These are phyloP conservation scores for Hippophae rhamnoides DNA, from an alignment of 306 rosid species.

Conservation along the genomic window DNA sequence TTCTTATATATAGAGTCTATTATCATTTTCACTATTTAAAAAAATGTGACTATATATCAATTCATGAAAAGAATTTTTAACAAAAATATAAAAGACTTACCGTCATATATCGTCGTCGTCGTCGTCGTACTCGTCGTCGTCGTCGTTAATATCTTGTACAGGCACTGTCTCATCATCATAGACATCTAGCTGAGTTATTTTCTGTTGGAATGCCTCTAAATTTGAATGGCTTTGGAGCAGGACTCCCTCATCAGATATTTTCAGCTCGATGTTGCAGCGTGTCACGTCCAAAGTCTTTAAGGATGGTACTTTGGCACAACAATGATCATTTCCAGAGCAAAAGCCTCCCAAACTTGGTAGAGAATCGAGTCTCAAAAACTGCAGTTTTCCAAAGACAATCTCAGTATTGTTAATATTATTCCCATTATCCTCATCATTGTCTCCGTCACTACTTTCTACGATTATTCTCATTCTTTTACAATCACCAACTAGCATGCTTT, in stretches of 20 bases:
- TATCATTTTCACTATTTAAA: too few relatives aligned
- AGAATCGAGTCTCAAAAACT: fast-evolving
- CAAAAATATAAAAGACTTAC: too few relatives aligned
- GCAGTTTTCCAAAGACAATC: not conserved
- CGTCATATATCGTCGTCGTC: too few relatives aligned
- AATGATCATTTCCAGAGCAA: not conserved
- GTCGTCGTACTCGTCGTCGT: too few relatives aligned
- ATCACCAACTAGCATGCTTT: not conserved
- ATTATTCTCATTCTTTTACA: not conserved
- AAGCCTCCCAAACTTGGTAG: conserved; percentile 3
- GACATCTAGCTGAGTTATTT: too few relatives aligned
- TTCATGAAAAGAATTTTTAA: too few relatives aligned
- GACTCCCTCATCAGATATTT: not conserved
- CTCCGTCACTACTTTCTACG: not conserved
- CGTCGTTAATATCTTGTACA: too few relatives aligned
- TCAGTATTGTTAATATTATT: not conserved
- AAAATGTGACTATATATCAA: too few relatives aligned
- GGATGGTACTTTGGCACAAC: not conserved
- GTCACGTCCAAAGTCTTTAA: not conserved
- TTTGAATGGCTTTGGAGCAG: not conserved
- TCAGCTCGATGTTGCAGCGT: not conserved
- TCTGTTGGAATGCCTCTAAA: not conserved
- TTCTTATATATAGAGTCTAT: too few relatives aligned
- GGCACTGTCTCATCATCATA: too few relatives aligned
- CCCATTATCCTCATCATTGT: not conserved